Evolutionary conservation across 2,329 filamentous ascomycete species (phyloP).

Genomic region (Neofusicoccum ribis): DNA sequence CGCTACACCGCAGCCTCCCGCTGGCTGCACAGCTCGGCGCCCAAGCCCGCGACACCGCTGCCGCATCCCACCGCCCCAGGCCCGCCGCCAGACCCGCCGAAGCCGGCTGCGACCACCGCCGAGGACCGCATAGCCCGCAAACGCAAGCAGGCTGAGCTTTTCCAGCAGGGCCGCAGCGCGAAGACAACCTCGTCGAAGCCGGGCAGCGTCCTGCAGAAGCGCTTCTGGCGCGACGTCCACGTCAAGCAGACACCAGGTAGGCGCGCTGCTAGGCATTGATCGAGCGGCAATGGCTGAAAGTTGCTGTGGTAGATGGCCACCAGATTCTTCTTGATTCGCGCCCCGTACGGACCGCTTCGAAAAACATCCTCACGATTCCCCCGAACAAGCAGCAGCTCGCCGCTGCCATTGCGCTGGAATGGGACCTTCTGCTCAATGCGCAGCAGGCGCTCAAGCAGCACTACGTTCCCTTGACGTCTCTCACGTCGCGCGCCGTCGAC

Average conservation of each 20-base stretch:
- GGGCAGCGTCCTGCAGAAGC: constrained; percentile 58
- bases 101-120: constrained; percentile 49
- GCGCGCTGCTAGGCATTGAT: constrained; percentile 16
- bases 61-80: constrained; percentile 59
- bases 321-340: constrained; percentile 75
- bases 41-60: constrained; percentile 55
- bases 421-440: constrained; percentile 80
- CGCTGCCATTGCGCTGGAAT: constrained; percentile 84
- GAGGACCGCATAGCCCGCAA: constrained; percentile 51
- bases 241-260: constrained; percentile 64
- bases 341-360: constrained; percentile 75
- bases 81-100: constrained; percentile 60
- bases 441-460: constrained; percentile 84
- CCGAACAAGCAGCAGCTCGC: constrained; percentile 77
- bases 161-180: constrained; percentile 48
- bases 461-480: constrained; percentile 85
- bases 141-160: constrained; percentile 51
- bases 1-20: constrained; percentile 22
- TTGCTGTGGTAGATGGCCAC: constrained; percentile 46
- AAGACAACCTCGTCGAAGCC: constrained; percentile 47
- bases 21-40: constrained; percentile 44
- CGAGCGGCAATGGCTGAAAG: background rate
- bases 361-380: constrained; percentile 71
- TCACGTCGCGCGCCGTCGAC: constrained; percentile 80
- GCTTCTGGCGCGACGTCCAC: constrained; percentile 86